These are phyloP conservation scores for Boletus pseudo-olivaceus DNA, from an alignment of 768 basidiomycete genomes.

Conservation along the genomic window DNA sequence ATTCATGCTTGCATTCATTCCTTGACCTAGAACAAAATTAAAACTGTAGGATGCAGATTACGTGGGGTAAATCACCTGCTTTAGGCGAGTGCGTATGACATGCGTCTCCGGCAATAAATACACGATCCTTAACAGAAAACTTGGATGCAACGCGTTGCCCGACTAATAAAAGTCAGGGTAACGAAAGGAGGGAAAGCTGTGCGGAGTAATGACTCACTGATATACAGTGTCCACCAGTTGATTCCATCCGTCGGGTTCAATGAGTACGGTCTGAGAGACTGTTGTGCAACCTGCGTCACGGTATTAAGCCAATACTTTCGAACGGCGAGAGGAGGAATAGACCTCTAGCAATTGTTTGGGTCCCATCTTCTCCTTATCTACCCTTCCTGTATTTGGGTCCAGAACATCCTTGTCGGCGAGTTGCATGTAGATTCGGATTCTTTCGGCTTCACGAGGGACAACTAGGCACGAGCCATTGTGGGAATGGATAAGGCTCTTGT, in stretches of 20 bases:
- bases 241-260: conserved; percentile 32
- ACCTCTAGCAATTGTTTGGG: conserved; percentile 41
- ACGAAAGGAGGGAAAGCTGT: not conserved
- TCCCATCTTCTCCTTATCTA: conserved; percentile 38
- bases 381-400: conserved; percentile 37
- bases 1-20: conserved; percentile 53
- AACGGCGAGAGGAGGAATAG: not conserved
- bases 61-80: conserved; percentile 31
- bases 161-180: conserved; percentile 31
- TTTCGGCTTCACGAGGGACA: conserved; percentile 48
- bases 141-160: conserved; percentile 53
- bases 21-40: conserved; percentile 40
- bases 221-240: conserved; percentile 51
- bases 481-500: conserved; percentile 47
- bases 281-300: conserved; percentile 35
- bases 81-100: conserved; percentile 46
- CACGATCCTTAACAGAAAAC: conserved; percentile 45
- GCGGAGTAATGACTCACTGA: conserved; percentile 31
- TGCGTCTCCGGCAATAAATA: conserved; percentile 57
- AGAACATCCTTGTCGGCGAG: conserved; percentile 39
- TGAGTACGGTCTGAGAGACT: conserved; percentile 40
- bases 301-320: not conserved
- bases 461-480: conserved; percentile 47
- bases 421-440: conserved; percentile 51
- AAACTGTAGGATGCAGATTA: not conserved